phyloP scores from a whole-genome alignment of 768 basidiomycete species.

The Tubosaeta sp. region DNA sequence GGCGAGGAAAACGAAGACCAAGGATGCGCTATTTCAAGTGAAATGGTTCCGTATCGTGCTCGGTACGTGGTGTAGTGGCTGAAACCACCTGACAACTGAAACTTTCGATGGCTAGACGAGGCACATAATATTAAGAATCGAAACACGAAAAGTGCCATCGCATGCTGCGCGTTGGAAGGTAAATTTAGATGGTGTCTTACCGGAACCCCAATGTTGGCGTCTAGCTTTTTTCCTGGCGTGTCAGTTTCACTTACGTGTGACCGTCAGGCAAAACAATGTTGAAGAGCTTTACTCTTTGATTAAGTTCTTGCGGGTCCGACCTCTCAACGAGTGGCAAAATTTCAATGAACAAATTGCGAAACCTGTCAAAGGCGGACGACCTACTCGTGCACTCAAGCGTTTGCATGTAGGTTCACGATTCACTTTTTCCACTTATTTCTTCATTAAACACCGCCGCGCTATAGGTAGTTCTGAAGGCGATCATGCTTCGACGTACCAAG shows the following conservation, averaged over 20 bases:
- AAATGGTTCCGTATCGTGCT: constrained; percentile 86
- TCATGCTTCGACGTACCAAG: constrained; percentile 91
- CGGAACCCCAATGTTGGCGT: constrained; percentile 66
- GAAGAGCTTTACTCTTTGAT: constrained; percentile 87
- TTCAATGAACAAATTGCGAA: constrained; percentile 79
- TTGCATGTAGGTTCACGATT: constrained; percentile 52
- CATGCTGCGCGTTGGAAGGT: constrained; percentile 70
- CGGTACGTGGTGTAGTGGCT: constrained; percentile 41
- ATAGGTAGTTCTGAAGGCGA: constrained; percentile 72
- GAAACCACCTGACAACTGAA: neutral
- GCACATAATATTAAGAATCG: constrained; percentile 93
- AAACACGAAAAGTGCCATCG: constrained; percentile 70
- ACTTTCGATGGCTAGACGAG: constrained; percentile 53
- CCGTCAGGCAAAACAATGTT: constrained; percentile 77
- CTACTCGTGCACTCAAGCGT: constrained; percentile 72
- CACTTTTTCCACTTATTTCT: neutral
- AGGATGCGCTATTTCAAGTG: constrained; percentile 68
- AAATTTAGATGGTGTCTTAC: constrained; percentile 89
- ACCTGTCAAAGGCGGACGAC: constrained; percentile 69
- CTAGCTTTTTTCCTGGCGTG: neutral
- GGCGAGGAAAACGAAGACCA: constrained; percentile 47
- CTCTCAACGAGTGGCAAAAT: constrained; percentile 70
- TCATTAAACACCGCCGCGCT: neutral
- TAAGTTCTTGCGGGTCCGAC: constrained; percentile 81
- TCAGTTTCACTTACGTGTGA: neutral